Conservation (phyloP, 2,329 filamentous ascomycete genomes). For the Diaporthe nobilis region DNA sequence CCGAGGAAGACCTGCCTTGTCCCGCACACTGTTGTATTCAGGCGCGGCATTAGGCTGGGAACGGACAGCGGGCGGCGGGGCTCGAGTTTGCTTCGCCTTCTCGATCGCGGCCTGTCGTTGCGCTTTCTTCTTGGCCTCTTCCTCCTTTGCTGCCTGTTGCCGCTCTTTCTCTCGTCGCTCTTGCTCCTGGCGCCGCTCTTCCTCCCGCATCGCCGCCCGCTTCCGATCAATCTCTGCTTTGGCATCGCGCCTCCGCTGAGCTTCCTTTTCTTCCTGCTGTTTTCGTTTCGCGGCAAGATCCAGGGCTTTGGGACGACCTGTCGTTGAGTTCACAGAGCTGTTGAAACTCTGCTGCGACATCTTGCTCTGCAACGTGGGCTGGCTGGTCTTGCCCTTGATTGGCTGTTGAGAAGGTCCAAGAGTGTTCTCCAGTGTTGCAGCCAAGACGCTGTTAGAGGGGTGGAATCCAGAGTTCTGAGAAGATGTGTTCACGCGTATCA, state of each 20-base stretch:
- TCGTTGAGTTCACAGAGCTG: conserved; percentile 70
- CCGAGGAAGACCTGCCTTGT: conserved; percentile 54
- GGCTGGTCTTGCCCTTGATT: conserved; percentile 76
- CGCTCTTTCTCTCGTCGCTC: conserved; percentile 74
- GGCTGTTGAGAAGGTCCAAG: conserved; percentile 59
- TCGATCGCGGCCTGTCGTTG: conserved; percentile 75
- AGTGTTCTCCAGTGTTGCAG: conserved; percentile 72
- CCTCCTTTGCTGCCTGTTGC: conserved; percentile 64
- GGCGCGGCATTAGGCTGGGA: conserved; percentile 67
- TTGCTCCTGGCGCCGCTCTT: conserved; percentile 74
- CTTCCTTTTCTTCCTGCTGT: conserved; percentile 86
- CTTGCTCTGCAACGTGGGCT: conserved; percentile 73
- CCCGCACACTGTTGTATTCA: conserved; percentile 57
- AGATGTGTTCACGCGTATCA: conserved; percentile 79
- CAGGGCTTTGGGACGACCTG: conserved; percentile 78
- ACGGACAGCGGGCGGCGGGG: conserved; percentile 72
- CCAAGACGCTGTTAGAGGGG: conserved; percentile 69
- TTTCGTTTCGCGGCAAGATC: conserved; percentile 85
- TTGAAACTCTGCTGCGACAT: conserved; percentile 73
- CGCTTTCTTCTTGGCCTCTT: conserved; percentile 76
- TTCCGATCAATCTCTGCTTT: conserved; percentile 88
- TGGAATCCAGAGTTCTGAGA: conserved; percentile 74
- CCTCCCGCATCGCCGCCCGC: conserved; percentile 75
- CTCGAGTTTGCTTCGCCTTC: conserved; percentile 74
- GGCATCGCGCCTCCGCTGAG: conserved; percentile 82